Conservation (phyloP, 768 basidiomycete species). For the Hydnum rufescens region DNA sequence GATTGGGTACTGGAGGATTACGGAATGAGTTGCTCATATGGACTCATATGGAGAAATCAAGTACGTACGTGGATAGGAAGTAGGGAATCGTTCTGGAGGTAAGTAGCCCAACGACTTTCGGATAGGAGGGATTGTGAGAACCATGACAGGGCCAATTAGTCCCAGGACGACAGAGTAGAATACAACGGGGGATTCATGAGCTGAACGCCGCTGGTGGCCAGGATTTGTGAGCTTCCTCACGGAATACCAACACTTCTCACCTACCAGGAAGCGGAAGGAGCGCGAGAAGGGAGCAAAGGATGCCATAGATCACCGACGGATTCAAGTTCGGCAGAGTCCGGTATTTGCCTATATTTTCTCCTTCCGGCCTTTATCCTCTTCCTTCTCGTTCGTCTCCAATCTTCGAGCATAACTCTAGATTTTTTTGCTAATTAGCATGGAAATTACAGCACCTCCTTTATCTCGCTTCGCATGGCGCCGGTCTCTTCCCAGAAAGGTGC, state of each 20-base stretch:
- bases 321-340: not conserved
- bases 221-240: too few relatives aligned
- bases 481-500: too few relatives aligned
- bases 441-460: too few relatives aligned
- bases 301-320: not conserved
- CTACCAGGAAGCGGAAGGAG: not conserved
- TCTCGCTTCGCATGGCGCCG: too few relatives aligned
- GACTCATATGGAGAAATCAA: not conserved
- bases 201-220: conserved; percentile 19
- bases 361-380: not conserved
- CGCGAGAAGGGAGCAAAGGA: not conserved
- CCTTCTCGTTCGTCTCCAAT: not conserved
- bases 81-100: conserved; percentile 7
- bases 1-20: conserved; percentile 7
- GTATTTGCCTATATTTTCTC: not conserved
- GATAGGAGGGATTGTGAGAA: conserved; percentile 20
- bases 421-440: too few relatives aligned
- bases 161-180: conserved; percentile 21
- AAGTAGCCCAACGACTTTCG: conserved; percentile 12
- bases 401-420: not conserved
- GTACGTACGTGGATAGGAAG: conserved; percentile 8
- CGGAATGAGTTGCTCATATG: not conserved
- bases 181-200: conserved; percentile 22
- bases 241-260: not conserved
- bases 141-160: conserved; percentile 18